A percentile compares a stretch with the other conserved stretches of the same genome.
phyloP scores from a whole-genome alignment of 2,329 filamentous ascomycete species.

The Scedosporium minutisporum region DNA sequence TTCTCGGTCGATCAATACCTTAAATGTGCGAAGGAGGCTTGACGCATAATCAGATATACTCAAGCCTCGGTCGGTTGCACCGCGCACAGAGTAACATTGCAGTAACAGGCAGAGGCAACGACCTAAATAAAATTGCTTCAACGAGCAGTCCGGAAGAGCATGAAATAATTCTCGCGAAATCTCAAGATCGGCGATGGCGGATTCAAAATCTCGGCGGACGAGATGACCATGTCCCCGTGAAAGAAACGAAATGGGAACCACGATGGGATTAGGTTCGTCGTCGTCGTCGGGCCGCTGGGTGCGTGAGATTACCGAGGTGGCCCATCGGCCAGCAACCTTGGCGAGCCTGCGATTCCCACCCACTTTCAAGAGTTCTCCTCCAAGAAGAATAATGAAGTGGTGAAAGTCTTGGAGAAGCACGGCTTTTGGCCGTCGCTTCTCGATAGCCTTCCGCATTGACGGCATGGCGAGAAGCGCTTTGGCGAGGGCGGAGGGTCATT shows the following conservation, averaged over 20 bases:
- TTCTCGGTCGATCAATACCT: background rate
- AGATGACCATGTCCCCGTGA: slow-evolving; percentile 2
- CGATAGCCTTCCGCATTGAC: background rate
- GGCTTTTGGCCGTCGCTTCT: background rate
- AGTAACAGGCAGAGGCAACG: slow-evolving; percentile 1
- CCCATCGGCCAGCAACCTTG: background rate
- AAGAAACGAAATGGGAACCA: slow-evolving; percentile 3
- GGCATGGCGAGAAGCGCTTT: background rate
- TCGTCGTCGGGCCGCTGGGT: background rate
- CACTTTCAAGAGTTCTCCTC: background rate
- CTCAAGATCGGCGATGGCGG: background rate
- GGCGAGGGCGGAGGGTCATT: no score
- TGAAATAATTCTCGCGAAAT: background rate
- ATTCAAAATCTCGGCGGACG: background rate
- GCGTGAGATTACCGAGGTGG: background rate
- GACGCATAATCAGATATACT: background rate
- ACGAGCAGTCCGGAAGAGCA: background rate
- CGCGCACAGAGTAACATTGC: background rate
- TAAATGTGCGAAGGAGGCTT: background rate
- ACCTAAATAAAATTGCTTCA: slow-evolving; percentile 5
- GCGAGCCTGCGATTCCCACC: background rate
- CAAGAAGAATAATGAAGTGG: background rate
- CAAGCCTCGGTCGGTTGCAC: background rate
- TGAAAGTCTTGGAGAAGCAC: background rate
- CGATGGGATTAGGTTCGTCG: background rate